Base-by-base conservation (phyloP, 441 rosid genomes). In the Erysimum pusillum region DNA sequence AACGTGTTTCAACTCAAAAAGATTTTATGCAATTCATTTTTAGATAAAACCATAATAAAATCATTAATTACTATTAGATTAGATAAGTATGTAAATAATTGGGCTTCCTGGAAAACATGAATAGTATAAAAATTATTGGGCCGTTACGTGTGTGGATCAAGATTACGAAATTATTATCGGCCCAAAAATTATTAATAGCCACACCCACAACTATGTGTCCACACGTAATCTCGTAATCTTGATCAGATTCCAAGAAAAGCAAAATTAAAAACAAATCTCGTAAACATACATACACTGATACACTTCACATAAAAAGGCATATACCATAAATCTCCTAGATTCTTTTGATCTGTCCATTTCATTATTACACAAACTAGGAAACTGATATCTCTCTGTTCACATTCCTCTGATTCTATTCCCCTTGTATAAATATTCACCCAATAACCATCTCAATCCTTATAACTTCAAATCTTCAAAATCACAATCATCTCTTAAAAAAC, bases 381-480 rank as follows among this genome's bases (percentile, higher is more conserved):
- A 56, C 53, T 51, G n/a, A 70, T 4, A 56, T 48, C 72, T 46
- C 76, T 64, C 76, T 48, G 67, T 77, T 77, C 76, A 77, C 80
- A 77, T 71, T 41, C 34, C 6, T 48, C 39, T 77, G 76, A 64
- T 77, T 51, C 28, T 36, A 6, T 48, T 77, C 39, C 56, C 67
- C 20, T 51, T 56, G 9, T 70, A 71, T 71, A 71, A 31, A 60
- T 46, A 44, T 46, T 5, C 22, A 11, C 59, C 15, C 68, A 53
- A 8, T 22, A 56, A 44, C 59, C 32, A 36, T 63, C 48, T 64
- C 67, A 64, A 9, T 57, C 53, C n/a, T 3, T 3, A 56, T 38
- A 71, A 70, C 71, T 69, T 44, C 32, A 42, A 48, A 31, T 18
- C 54, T 6, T 9, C 48, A 69, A 46, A 57, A 46, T 7, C 6